Conservation (phyloP, 2,329 filamentous ascomycete genomes). For the Alternaria tenuissima region DNA sequence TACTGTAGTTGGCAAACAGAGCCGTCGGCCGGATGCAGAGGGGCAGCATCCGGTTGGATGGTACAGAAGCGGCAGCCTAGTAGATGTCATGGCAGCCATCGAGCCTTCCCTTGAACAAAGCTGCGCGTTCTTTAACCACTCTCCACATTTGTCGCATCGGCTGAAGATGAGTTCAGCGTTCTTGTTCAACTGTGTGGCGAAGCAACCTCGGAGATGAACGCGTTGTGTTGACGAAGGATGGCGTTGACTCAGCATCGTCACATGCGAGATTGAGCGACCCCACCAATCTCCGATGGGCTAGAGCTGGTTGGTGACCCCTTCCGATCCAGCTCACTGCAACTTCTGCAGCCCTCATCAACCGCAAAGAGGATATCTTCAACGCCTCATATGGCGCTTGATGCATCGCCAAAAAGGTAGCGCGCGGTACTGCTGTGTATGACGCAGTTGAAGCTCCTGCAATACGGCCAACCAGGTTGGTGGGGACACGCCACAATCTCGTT, state of each 20-base stretch:
- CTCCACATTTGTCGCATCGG: neutral
- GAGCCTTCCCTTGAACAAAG: neutral
- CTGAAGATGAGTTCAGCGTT: neutral
- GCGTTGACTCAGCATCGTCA: neutral
- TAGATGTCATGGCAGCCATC: neutral
- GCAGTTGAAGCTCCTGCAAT: constrained; percentile 24
- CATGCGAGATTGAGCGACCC: constrained; percentile 3
- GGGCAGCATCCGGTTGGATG: neutral
- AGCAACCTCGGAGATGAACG: neutral
- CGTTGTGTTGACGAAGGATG: constrained; percentile 2
- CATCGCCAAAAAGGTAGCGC: neutral
- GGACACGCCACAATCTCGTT: constrained; percentile 21
- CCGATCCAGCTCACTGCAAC: neutral
- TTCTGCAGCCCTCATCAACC: neutral
- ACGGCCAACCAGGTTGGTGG: constrained; percentile 22
- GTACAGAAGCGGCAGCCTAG: neutral
- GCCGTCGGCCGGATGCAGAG: neutral
- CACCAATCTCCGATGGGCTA: constrained; percentile 1
- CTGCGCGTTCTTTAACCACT: neutral
- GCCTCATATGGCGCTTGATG: neutral
- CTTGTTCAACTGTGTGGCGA: neutral
- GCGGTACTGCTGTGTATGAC: constrained; percentile 4
- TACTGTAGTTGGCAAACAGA: neutral
- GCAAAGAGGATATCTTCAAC: neutral
- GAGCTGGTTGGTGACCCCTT: neutral